Percentiles rank a stretch among this genome's conserved stretches.
Conservation (phyloP, 176 grass and related monocot genomes). For the Panicum miliaceum region DNA sequence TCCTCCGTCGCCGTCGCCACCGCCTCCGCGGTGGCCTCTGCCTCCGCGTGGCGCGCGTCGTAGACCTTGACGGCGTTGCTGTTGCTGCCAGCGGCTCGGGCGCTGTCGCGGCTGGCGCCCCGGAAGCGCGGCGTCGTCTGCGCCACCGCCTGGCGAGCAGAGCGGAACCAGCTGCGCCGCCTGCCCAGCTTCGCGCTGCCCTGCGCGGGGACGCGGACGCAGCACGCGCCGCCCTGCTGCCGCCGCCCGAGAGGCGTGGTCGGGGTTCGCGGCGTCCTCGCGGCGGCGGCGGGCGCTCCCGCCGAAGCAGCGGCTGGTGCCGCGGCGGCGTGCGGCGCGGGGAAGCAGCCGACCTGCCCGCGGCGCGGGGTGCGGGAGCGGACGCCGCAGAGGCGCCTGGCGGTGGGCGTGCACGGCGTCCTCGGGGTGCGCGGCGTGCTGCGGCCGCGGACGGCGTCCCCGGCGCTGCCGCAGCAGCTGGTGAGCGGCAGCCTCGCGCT, state of each 20-base stretch:
- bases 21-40: not conserved
- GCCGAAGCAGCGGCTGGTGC: not conserved
- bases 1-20: not conserved
- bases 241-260: conserved; percentile 40
- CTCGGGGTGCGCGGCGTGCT: conserved; percentile 50
- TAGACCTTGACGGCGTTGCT: conserved; percentile 42
- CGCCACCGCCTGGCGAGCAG: conserved; percentile 34
- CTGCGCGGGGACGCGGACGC: conserved; percentile 26
- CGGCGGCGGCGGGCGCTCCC: not conserved
- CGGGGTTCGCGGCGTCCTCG: conserved; percentile 44
- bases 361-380: conserved; percentile 49
- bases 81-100: not conserved
- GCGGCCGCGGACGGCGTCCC: not conserved
- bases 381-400: conserved; percentile 56
- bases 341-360: conserved; percentile 44
- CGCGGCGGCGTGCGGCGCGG: not conserved
- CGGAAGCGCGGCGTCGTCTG: conserved; percentile 37
- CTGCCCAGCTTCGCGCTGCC: conserved; percentile 38
- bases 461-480: conserved; percentile 50
- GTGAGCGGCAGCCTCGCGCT: conserved; percentile 45
- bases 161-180: conserved; percentile 52
- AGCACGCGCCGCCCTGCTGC: conserved; percentile 42
- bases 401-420: conserved; percentile 59
- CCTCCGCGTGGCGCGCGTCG: conserved; percentile 41
- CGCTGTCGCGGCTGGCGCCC: not conserved